Evolutionary conservation across 441 rosid species (phyloP), one percentile per base, ranked within the genome.

Genomic region (Gossypium trilobum): DNA sequence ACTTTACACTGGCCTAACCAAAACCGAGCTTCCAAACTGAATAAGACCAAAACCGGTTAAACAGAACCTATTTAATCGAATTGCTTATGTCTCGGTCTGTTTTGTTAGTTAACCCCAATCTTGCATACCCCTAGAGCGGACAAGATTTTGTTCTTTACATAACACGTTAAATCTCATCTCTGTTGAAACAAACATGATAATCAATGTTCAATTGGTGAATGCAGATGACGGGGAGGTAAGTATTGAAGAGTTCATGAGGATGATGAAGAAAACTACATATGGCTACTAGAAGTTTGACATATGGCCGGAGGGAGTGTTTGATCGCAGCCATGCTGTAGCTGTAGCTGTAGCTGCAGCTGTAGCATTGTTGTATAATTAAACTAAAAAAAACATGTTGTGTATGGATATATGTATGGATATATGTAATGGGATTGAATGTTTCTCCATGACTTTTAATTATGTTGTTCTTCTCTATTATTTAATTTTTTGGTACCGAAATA

Each of bases 151-250:
- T 51, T 63, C 51, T 44, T 44, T 20, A 20, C 55, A 5, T 65
- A 6, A 65, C 14, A 46, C 27, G 58, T 67, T 50, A 14, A 29
- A 54, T 33, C 23, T 33, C 66, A 61, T 31, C 46, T 36, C 9
- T 16, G 36, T 13, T 5, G 17, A 25, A 58, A 14, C 36, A 23
- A 25, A 1, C 63, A 23, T 58, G 2, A 56, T 20, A 14, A 52
- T 55, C 36, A 22, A 2, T 13, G 20, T 48, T 17, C 11, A 2
- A 13, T 23, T 42, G 51, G 17, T 71, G 64, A 75, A 77, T 77
- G 25, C 79, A 93, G 98, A 56, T 70, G 98, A 93, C 77, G 93
- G 96, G 50, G 94, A 91, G 83, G 92, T 93, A 58, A 78, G 72
- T 29, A 27, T 79, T 29, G 92, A 93, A 0, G 98, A 93, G 67